Conservation (phyloP, 2,329 filamentous ascomycete genomes). For the Microthyrium microscopicum region DNA sequence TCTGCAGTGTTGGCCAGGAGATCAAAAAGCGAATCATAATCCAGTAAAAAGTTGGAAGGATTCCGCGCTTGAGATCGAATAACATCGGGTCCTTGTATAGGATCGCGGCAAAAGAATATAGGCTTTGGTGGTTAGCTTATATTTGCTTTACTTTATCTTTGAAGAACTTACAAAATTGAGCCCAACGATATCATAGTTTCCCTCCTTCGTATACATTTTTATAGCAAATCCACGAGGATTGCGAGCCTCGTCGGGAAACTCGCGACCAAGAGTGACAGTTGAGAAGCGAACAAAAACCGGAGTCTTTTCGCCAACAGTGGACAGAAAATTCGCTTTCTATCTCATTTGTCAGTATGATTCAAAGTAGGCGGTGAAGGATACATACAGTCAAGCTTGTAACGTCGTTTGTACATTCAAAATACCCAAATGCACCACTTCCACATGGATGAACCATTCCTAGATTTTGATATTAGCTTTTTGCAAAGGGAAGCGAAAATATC, state of each 20-base stretch:
- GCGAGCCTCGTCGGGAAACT: conserved; percentile 28
- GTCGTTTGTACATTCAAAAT: conserved; percentile 28
- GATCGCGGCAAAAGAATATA: conserved; percentile 33
- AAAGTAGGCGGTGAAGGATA: neutral
- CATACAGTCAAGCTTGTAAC: conserved; percentile 18
- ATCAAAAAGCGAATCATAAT: conserved; percentile 33
- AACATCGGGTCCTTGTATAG: conserved; percentile 30
- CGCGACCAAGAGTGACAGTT: conserved; percentile 27
- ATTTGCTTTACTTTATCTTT: neutral
- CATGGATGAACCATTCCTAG: conserved; percentile 25
- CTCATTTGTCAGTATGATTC: neutral
- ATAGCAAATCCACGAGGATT: conserved; percentile 33
- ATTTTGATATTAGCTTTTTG: conserved; percentile 15
- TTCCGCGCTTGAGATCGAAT: conserved; percentile 31
- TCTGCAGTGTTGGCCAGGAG: conserved; percentile 33
- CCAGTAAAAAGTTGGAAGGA: conserved; percentile 31
- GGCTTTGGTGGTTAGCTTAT: conserved; percentile 15
- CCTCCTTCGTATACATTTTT: conserved; percentile 33
- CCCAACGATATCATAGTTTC: conserved; percentile 33
- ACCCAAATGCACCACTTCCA: conserved; percentile 28
- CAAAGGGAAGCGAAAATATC: neutral
- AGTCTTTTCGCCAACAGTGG: conserved; percentile 24
- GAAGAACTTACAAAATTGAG: conserved; percentile 25
- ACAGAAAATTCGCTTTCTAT: conserved; percentile 26
- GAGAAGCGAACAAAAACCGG: conserved; percentile 29